Evolutionary conservation across 2,329 filamentous ascomycete genomes (phyloP), one percentile per base, ranked within the genome.

Genomic region (Sclerotinia glacialis): DNA sequence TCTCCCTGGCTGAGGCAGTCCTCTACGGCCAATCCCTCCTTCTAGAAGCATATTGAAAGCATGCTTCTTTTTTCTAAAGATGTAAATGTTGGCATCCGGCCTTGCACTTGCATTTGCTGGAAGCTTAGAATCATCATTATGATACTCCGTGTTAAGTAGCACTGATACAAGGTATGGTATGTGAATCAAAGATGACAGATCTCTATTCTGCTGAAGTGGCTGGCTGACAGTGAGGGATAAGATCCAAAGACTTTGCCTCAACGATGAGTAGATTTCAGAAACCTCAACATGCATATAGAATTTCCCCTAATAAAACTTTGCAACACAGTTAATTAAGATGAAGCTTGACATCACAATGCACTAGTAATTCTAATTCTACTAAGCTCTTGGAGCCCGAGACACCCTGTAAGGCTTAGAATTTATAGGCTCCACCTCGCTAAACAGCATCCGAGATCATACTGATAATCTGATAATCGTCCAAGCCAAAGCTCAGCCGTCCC

Each of bases 141-240:
- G 18, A 26, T 21, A 53, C 14, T 11, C 40, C 9, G 14, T 42
- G 5, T 16, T 12, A 42, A 14, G 40, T 16, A 42, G 40, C 9
- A 42, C 40, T 42, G 14, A 42, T 42, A 42, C 40, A 11, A 42
- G 49, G 12, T 21, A 21, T 3, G 55, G n/a, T 34, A 21, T 3
- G 55, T 34, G 18, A 59, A 59, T 6, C 18, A 46, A 42, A 18
- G 42, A 60, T 60, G 56, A 60, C 56, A 60, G 44, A 60, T 60
- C 56, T 60, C 56, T 49, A 47, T 49, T 37, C n/a, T 6, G 56
- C 31, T 60, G 11, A 3, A 12, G 11, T 59, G 18, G 21, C 42
- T 47, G 26, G 28, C 56, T 59, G 42, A 47, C 23, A n/a, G 21
- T 34, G 4, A 12, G 12, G 26, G 21, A 49, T 26, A 12, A n/a